Percentiles rank a stretch among this genome's conserved stretches.
Conservation (phyloP, 2,329 filamentous ascomycete genomes). For the Cercospora zeae-maydis region DNA sequence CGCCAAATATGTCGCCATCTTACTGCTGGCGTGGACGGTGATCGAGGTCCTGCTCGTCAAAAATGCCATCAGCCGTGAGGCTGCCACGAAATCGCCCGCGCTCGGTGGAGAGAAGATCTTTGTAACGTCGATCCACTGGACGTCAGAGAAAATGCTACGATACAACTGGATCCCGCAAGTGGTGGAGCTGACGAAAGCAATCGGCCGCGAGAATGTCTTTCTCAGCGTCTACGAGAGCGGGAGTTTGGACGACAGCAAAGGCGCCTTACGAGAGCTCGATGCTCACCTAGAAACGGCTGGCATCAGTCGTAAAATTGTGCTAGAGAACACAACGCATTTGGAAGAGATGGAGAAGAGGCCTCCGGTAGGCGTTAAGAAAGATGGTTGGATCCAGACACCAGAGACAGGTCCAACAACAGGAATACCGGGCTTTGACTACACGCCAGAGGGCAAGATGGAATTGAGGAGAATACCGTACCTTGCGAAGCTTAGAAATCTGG, state of each 20-base stretch:
- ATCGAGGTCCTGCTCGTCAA: slow-evolving; percentile 25
- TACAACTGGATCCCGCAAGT: slow-evolving; percentile 62
- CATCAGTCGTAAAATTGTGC: slow-evolving; percentile 54
- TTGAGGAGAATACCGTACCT: slow-evolving; percentile 67
- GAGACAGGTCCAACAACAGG: slow-evolving; percentile 22
- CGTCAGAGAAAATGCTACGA: slow-evolving; percentile 58
- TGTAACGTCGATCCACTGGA: slow-evolving; percentile 68
- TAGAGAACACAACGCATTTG: slow-evolving; percentile 58
- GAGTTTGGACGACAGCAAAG: slow-evolving; percentile 66
- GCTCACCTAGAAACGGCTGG: slow-evolving; percentile 50
- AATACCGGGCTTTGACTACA: slow-evolving; percentile 8
- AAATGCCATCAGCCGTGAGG: slow-evolving; percentile 18
- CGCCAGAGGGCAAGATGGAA: slow-evolving; percentile 47
- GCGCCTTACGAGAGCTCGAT: slow-evolving; percentile 57
- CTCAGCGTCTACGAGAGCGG: slow-evolving; percentile 67
- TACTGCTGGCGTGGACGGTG: slow-evolving; percentile 24
- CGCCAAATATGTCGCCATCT: slow-evolving; percentile 14
- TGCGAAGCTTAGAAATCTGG: slow-evolving; percentile 60
- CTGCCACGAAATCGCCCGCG: slow-evolving; percentile 12
- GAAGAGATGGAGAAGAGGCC: slow-evolving; percentile 52
- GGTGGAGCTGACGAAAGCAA: slow-evolving; percentile 52
- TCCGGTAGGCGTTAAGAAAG: slow-evolving; percentile 35
- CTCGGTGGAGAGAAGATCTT: slow-evolving; percentile 49
- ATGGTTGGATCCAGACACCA: slow-evolving; percentile 64
- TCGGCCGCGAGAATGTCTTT: slow-evolving; percentile 64